A percentile compares a stretch with the other conserved stretches of the same genome.
Evolutionary conservation across 352 stramenopile genomes (phyloP).

Genomic region (Globisporangium recalcitrans): DNA sequence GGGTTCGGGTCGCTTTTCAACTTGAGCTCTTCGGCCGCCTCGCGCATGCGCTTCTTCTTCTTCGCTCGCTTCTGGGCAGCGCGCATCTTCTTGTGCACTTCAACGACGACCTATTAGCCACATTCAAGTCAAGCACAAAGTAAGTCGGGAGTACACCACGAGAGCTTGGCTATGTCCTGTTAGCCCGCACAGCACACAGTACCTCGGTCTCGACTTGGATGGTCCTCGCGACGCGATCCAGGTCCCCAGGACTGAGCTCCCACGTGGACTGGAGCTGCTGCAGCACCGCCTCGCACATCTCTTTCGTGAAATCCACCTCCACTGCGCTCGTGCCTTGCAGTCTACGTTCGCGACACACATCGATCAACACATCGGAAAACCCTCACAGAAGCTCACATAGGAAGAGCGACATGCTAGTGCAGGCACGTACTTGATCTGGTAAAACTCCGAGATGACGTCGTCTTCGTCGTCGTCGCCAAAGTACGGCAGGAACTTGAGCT

Average conservation of each 20-base stretch:
- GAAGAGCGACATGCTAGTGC: too few species aligned
- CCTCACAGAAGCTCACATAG: too few species aligned
- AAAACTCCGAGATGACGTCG: conserved; percentile 78
- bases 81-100: conserved; percentile 60
- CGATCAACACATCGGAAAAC: neutral
- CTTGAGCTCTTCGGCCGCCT: conserved; percentile 16
- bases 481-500: conserved; percentile 65
- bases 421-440: conserved; percentile 74
- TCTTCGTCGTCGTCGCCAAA: conserved; percentile 82
- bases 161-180: neutral
- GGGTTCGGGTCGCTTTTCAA: conserved; percentile 4
- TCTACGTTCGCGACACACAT: conserved; percentile 21
- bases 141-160: neutral
- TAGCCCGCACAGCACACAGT: neutral
- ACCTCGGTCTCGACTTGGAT: conserved; percentile 59
- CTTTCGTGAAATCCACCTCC: conserved; percentile 74
- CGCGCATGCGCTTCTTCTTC: conserved; percentile 29
- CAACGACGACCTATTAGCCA: conserved; percentile 34
- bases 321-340: conserved; percentile 55
- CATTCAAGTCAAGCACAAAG: neutral
- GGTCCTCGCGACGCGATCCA: conserved; percentile 53
- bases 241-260: conserved; percentile 52
- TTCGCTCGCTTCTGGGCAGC: conserved; percentile 28
- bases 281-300: conserved; percentile 64
- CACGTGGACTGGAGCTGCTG: conserved; percentile 61